Base-by-base conservation (phyloP, 805 yeast species). In the Monosporozyma unispora region DNA sequence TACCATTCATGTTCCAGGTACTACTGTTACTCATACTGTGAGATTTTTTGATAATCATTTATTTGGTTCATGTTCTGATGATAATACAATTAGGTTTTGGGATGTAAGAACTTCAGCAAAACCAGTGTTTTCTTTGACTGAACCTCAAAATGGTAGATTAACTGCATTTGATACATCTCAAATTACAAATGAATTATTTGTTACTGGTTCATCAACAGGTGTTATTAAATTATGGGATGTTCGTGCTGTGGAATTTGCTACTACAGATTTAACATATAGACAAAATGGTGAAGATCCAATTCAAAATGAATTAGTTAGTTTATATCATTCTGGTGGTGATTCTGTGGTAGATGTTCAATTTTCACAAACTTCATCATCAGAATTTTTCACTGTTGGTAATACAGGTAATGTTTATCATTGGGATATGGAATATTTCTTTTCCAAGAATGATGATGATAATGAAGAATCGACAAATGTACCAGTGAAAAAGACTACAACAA, bases 401-500 rank as follows among this genome's bases (percentile, higher is more conserved):
- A 53, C 61, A 8, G 69, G 68, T 23, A 62, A 62, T 42, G 62
- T 65, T 7, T 63, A 65, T 50, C 69, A 65, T 23, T 65, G 69
- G 69, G 64, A 64, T 48, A 48, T 62, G 35, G 74, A 70, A 52
- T 69, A 56, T 38, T 66, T 62, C 44, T 66, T 65, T 23, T 72
- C 73, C 27, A 76, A 70, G 28, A 75, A 72, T 28, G 75, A 67
- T 9, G 78, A 71, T 18, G 74, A 69, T 16, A 71, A 63, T 23
- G 75, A 68, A n/a, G 73, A 69, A 4, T 66, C 60, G 2, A 37
- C 33, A 2, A 48, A 38, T 31, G 16, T 31, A 18, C 25, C 31
- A 18, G 14, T 5, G 2, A 16, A 42, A 28, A 28, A 27, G 22
- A 18, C 18, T 18, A 27, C 45, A 28, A 35, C 39, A 33, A 35